These are phyloP conservation scores for Vaccinium macrocarpon DNA, from an alignment of 148 eudicot genomes.

Conservation along the genomic window DNA sequence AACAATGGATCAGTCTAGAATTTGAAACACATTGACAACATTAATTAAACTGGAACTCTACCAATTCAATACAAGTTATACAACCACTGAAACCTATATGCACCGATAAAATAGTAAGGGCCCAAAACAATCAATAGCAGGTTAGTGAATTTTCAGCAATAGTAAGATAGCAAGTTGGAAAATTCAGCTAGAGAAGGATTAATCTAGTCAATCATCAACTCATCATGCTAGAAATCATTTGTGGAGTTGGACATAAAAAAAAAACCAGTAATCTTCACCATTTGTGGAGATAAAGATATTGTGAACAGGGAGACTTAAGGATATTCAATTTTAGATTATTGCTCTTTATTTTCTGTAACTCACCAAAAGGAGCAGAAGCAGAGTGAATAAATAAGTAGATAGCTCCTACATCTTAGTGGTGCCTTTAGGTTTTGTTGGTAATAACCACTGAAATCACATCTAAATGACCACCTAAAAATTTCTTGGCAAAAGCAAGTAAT, in stretches of 20 bases:
- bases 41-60: not conserved
- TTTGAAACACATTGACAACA: not conserved
- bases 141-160: not conserved
- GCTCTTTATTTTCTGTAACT: not conserved
- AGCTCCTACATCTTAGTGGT: not conserved
- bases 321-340: not conserved
- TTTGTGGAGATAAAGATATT: not conserved
- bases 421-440: not conserved
- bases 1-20: not conserved
- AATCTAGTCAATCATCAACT: not conserved
- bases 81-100: not conserved
- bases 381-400: not conserved
- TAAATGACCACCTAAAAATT: not conserved
- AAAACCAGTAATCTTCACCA: not conserved
- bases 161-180: not conserved
- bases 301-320: not conserved
- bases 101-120: not conserved
- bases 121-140: not conserved
- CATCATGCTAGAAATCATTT: not conserved
- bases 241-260: not conserved
- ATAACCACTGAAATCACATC: not conserved
- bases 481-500: not conserved
- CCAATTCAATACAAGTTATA: not conserved
- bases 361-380: slow-evolving; percentile 2
- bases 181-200: not conserved